Evolutionary conservation across 2,329 filamentous ascomycete species (phyloP), one percentile per base, ranked within the genome.

Genomic region (Botrytis cinerea): DNA sequence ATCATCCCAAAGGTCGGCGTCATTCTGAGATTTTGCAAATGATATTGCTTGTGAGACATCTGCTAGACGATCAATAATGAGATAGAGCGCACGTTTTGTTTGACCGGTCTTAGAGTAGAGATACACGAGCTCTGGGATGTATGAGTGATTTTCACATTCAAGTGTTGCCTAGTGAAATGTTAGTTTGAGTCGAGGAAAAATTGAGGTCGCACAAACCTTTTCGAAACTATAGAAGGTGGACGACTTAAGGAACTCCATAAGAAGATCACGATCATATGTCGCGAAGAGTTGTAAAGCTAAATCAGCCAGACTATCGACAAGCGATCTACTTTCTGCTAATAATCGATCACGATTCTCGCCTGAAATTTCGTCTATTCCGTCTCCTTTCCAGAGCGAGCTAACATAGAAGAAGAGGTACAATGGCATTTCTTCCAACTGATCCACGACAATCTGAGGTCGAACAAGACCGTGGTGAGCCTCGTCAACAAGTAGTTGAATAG

Each of bases 71-170:
- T 97, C 94, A 75, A 98, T 97, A 80, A 99, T 98, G 70, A 99
- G 88, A 78, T 92, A 95, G 4, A 99, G 85, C 0, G 97, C 97
- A 20, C 93, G 90, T 82, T 98, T 97, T 78, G 94, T 96, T 82
- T 98, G 91, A 0, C 96, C 96, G 0, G 94, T 98, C 81, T 98
- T 98, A 74, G 94, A 97, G 79, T 98, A 92, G 1, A 99, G 88
- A 80, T 96, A 96, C 22, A 99, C 95, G n/a, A 98, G 88, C 81
- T 99, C 96, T 54, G 94, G 92, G 66, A 97, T 92, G 82, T 93
- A 98, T 77, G 92, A 90, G 77, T 89, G 88, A 22, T 86, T 84
- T 82, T 98, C 94, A 80, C 96, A 99, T 78, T 97, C 90, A 87
- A 84, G 88, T 76, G 84, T 92, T 81, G 83, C 93, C 89, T 87